Base-by-base conservation (phyloP, 2,329 filamentous ascomycete genomes). In the Fusarium floridanum region DNA sequence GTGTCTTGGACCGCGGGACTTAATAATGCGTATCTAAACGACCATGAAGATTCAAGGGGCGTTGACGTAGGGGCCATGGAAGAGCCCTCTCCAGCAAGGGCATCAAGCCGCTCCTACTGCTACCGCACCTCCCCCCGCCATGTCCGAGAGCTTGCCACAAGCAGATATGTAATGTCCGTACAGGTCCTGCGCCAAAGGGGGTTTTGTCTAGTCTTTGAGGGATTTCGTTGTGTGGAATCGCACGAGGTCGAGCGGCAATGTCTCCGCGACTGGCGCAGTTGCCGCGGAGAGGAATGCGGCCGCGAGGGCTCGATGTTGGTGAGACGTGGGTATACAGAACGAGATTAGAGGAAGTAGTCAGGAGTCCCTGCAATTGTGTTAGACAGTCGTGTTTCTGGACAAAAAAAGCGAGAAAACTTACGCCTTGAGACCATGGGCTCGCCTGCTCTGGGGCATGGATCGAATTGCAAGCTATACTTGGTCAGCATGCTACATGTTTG, bases 381-480 rank as follows among this genome's bases (percentile, higher is more conserved):
- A 75, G 71, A 10, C 29, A 45, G 41, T 59, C 67, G 48, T 17
- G 24, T 10, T 29, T 22, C 4, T 1, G n/a, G n/a, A 29, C 17
- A 4, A 27, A 36, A 29, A 9, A 24, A 17, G 6, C 6, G 17
- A 55, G 43, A 9, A 39, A 60, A 84, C 89, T 84, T 87, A 91
- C 93, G 92, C 88, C 97, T 93, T 82, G 97, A 98, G 75, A 99
- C 97, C 97, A 98, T 98, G 27, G 97, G 97, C 84, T 99, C 97
- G 79, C 97, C 97, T 77, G 97, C 96, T 85, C 97, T 92, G 67
- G 97, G 97, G 89, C 97, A 98, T 65, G 97, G 97, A 83, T 99
- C 97, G 84, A 98, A 99, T 92, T 99, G 97, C 85, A 99, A 87
- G 93, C 97, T 99, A 80, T 22, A 68, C 32, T 39, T 57, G 24